Conservation (phyloP, 1,284 basidiomycete genomes). For the Ganoderma meredithae region DNA sequence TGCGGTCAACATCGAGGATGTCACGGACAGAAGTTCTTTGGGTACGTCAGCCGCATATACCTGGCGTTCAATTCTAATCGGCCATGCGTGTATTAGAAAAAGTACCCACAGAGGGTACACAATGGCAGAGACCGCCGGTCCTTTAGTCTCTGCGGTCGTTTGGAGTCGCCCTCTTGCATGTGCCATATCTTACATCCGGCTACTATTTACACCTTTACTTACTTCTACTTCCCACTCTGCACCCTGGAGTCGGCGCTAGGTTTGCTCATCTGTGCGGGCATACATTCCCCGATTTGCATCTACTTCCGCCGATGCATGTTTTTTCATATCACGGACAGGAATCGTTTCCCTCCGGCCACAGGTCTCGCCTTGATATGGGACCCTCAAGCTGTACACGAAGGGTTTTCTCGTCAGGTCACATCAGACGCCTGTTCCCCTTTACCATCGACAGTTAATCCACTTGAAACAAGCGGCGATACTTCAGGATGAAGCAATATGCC, state of each 20-base stretch:
- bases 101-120: conserved; percentile 41
- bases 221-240: background rate
- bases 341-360: background rate
- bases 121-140: conserved; percentile 37
- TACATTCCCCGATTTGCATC: background rate
- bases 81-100: conserved; percentile 35
- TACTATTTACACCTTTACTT: background rate
- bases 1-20: conserved; percentile 63
- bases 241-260: background rate
- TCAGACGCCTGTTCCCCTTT: background rate
- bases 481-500: background rate
- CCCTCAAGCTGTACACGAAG: background rate
- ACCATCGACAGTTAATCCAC: background rate
- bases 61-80: background rate
- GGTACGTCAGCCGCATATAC: conserved; percentile 41
- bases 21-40: conserved; percentile 43
- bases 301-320: background rate
- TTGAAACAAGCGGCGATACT: background rate
- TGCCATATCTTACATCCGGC: background rate
- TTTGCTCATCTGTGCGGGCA: background rate
- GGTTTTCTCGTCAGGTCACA: background rate
- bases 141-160: conserved; percentile 13
- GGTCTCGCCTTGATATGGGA: too few relatives aligned
- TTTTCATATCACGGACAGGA: background rate
- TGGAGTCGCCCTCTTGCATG: background rate